Conservation (phyloP, 2,329 filamentous ascomycete species). For the Colletotrichum tamarilloi region DNA sequence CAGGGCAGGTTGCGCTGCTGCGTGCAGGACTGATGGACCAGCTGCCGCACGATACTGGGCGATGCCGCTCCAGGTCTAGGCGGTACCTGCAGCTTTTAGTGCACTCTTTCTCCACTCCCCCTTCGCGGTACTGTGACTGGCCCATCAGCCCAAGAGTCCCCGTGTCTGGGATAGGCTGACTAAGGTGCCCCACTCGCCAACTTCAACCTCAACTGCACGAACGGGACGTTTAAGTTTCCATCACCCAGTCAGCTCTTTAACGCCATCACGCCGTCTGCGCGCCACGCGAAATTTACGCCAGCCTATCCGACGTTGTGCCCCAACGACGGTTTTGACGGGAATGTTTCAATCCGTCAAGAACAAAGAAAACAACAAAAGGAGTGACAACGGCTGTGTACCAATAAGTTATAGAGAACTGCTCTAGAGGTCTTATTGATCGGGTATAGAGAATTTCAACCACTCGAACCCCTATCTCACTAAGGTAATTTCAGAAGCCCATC, state of each 20-base stretch:
- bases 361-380: constrained; percentile 8
- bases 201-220: constrained; percentile 17
- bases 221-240: neutral
- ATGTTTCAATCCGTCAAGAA: neutral
- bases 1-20: neutral
- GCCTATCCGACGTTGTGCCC: neutral
- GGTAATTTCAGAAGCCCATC: constrained; percentile 3
- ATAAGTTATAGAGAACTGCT: constrained; percentile 1
- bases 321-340: neutral
- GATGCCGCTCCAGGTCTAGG: constrained; percentile 6
- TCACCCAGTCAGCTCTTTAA: neutral
- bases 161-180: constrained; percentile 1
- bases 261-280: constrained; percentile 1
- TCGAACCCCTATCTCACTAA: constrained; percentile 15
- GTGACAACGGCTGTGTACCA: neutral
- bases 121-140: constrained; percentile 19
- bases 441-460: constrained; percentile 8
- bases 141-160: neutral
- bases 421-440: constrained; percentile 11
- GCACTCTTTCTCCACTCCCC: constrained; percentile 9
- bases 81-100: constrained; percentile 18
- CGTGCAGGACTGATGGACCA: constrained; percentile 10
- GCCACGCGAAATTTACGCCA: neutral
- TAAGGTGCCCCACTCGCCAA: constrained; percentile 3
- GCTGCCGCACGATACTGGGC: constrained; percentile 18